A percentile compares a stretch with the other conserved stretches of the same genome.
These are phyloP conservation scores for Sporisorium exsertum DNA, from an alignment of 1,284 basidiomycete species.

Conservation along the genomic window DNA sequence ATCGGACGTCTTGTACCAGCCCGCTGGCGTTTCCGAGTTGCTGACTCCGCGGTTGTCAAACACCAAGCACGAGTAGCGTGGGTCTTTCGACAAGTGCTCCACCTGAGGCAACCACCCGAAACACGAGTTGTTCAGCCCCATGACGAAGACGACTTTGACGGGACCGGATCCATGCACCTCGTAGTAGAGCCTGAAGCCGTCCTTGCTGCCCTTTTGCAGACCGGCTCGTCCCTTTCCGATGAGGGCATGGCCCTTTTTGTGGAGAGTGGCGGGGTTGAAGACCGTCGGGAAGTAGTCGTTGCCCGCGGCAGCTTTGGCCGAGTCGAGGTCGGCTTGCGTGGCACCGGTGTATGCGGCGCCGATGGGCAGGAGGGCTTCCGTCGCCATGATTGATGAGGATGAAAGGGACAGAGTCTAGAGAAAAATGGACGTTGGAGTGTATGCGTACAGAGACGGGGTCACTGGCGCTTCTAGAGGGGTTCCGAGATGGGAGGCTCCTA, in stretches of 20 bases:
- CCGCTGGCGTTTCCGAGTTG: slow-evolving; percentile 76
- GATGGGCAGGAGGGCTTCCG: slow-evolving; percentile 46
- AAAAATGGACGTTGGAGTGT: neutral
- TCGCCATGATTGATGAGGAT: slow-evolving; percentile 25
- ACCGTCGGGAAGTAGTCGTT: slow-evolving; percentile 56
- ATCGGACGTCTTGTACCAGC: slow-evolving; percentile 73
- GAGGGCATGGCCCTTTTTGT: slow-evolving; percentile 44
- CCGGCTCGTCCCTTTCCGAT: slow-evolving; percentile 21
- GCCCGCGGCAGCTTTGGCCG: slow-evolving; percentile 36
- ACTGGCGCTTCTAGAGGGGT: neutral
- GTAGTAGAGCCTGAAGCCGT: slow-evolving; percentile 65
- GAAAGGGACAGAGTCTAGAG: neutral
- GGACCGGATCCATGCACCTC: slow-evolving; percentile 67
- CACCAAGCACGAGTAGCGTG: slow-evolving; percentile 76
- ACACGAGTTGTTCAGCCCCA: slow-evolving; percentile 70
- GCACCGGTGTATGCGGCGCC: slow-evolving; percentile 65
- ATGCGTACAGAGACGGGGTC: neutral
- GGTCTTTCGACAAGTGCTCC: slow-evolving; percentile 60
- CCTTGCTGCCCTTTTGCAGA: slow-evolving; percentile 14
- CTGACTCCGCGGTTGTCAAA: slow-evolving; percentile 91
- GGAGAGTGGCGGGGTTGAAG: slow-evolving; percentile 60
- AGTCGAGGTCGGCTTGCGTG: slow-evolving; percentile 43
- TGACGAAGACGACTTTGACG: slow-evolving; percentile 57
- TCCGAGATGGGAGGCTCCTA: neutral
- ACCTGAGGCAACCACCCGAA: slow-evolving; percentile 70